Evolutionary conservation across 305 asterid species (phyloP), one percentile per base, ranked within the genome.

Genomic region (Rubia occidens): DNA sequence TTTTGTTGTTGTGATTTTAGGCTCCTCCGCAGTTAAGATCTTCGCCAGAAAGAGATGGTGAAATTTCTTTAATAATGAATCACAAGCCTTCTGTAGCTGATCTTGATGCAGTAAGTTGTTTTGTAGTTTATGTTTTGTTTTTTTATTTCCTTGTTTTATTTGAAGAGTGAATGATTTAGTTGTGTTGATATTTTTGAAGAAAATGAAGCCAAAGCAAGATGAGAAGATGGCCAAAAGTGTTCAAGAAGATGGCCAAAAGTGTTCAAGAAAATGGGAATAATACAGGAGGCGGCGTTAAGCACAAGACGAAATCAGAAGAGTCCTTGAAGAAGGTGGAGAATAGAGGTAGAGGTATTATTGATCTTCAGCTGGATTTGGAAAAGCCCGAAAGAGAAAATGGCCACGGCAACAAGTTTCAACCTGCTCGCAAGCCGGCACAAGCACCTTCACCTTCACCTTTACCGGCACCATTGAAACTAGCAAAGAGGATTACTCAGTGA

Each of bases 1-100:
- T 64, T 58, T 39, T 43, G 39, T 70, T 65, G 17, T 15, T 73
- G 74, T 4, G n/a, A 39, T 53, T 83, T 71, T 75, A 94, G 98
- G 96, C 96, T 66, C 90, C 97, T 56, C 99, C 96, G 0, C 96
- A 78, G 69, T 79, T 13, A 42, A 82, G 87, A 77, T 76, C 83
- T 1, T 87, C 96, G 0, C 91, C 91, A 4, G 91, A 84, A 60
- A 81, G 88, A 53, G 90, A 83, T 66, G 63, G 69, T 8, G 81
- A 79, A 71, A 73, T 78, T 2, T 83, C 78, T 71, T 49, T 70
- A 3, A 68, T 74, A 14, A 76, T 72, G 64, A 88, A 85, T 54
- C 84, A 77, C 45, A 91, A 88, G 84, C 85, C 83, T 5, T 76
- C 66, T 71, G 62, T 62, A 10, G 71, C 89, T 26, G 72, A 69